These are phyloP conservation scores for Boletus sp. DNA, from an alignment of 1,284 basidiomycete genomes.

Conservation along the genomic window DNA sequence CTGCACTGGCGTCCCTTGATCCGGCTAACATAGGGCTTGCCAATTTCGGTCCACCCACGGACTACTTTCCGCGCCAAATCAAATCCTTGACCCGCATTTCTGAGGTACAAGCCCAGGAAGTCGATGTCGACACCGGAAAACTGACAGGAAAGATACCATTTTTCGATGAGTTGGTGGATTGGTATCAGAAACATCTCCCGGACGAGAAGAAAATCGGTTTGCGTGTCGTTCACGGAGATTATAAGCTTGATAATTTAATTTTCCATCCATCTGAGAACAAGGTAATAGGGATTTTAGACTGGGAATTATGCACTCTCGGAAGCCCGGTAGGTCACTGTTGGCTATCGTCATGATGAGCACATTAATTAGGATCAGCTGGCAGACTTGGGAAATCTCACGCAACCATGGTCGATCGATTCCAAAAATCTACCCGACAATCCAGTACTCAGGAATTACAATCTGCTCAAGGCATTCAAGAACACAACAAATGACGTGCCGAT, in stretches of 20 bases:
- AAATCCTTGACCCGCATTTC: slow-evolving; percentile 78
- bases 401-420: slow-evolving; percentile 74
- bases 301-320: slow-evolving; percentile 93
- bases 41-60: slow-evolving; percentile 72
- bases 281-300: slow-evolving; percentile 94
- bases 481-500: slow-evolving; percentile 56
- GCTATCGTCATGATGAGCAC: slow-evolving; percentile 3
- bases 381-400: slow-evolving; percentile 88
- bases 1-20: slow-evolving; percentile 60
- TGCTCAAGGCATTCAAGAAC: slow-evolving; percentile 61
- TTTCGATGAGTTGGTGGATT: slow-evolving; percentile 69
- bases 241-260: slow-evolving; percentile 93
- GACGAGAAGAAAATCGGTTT: slow-evolving; percentile 67
- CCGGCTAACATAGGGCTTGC: slow-evolving; percentile 69
- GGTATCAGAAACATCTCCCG: slow-evolving; percentile 75
- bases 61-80: slow-evolving; percentile 92
- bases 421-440: slow-evolving; percentile 34
- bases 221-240: slow-evolving; percentile 92
- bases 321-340: slow-evolving; percentile 55
- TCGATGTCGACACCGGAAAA: slow-evolving; percentile 61
- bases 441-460: slow-evolving; percentile 10
- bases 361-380: slow-evolving; percentile 54
- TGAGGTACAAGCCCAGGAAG: slow-evolving; percentile 60
- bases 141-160: slow-evolving; percentile 65
- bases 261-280: slow-evolving; percentile 90